These are phyloP conservation scores for Leccinum rimulosum DNA, from an alignment of 768 basidiomycete genomes.

Conservation along the genomic window DNA sequence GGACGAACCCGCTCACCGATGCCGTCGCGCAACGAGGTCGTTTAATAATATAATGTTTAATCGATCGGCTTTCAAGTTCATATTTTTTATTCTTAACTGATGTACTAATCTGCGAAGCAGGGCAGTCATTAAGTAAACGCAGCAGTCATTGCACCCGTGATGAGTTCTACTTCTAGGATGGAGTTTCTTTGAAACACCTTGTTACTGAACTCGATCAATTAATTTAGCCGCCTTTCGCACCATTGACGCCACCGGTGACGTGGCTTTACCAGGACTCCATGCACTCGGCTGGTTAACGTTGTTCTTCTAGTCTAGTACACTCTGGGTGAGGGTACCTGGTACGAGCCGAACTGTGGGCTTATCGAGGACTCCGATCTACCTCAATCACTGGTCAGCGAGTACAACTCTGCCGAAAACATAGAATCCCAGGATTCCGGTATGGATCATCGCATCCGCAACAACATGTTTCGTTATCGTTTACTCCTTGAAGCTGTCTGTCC, in stretches of 20 bases:
- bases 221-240: constrained; percentile 2
- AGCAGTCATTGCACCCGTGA: not conserved
- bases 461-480: not conserved
- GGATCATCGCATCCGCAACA: not conserved
- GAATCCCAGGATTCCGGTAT: not conserved
- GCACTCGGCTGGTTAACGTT: not conserved
- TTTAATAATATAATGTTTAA: not conserved
- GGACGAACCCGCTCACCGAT: not conserved
- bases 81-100: not conserved
- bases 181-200: not conserved
- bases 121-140: not conserved
- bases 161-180: not conserved
- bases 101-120: not conserved
- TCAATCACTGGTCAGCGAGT: not conserved
- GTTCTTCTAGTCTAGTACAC: constrained; percentile 6
- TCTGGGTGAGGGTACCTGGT: constrained; percentile 2
- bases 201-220: not conserved
- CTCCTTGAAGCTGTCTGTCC: not conserved
- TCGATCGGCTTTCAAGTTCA: not conserved
- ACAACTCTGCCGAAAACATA: not conserved
- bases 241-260: constrained; percentile 8
- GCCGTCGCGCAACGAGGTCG: constrained; percentile 12
- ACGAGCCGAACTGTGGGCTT: not conserved
- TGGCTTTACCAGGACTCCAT: not conserved
- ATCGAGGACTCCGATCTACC: not conserved